A percentile compares a stretch with the other conserved stretches of the same genome.
These are phyloP conservation scores for Solanum hybrid DNA, from an alignment of 305 asterid species.

Conservation along the genomic window DNA sequence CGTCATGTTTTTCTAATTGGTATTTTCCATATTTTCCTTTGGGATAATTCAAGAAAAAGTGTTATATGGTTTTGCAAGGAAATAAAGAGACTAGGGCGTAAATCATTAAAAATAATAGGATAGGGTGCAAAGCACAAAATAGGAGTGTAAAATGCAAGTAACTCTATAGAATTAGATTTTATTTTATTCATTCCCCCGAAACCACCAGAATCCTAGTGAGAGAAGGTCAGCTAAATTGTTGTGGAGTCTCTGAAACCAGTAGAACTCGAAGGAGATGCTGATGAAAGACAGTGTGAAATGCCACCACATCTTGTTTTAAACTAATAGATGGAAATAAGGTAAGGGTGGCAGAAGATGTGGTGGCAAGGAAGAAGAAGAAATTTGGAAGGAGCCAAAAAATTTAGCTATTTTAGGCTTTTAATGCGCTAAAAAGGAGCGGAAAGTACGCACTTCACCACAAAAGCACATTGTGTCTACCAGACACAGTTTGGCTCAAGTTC, in stretches of 20 bases:
- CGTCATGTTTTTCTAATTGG: background rate
- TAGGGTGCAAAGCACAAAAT: background rate
- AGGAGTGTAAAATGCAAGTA: background rate
- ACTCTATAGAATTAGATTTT: background rate
- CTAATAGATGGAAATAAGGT: background rate
- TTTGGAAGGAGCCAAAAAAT: background rate
- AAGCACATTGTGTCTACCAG: background rate
- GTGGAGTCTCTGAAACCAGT: background rate
- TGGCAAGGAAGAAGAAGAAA: background rate
- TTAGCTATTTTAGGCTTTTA: background rate
- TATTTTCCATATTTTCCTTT: background rate
- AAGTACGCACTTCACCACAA: background rate
- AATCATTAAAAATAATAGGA: background rate
- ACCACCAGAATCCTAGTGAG: background rate
- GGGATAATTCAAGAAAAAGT: background rate
- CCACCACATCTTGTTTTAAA: background rate
- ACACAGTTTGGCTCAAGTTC: background rate
- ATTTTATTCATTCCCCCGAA: background rate
- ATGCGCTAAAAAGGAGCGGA: background rate
- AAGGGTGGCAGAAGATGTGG: background rate
- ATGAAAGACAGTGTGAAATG: background rate
- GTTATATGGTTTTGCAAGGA: background rate
- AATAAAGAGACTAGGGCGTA: background rate
- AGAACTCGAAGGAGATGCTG: background rate
- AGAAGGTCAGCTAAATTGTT: background rate